These are phyloP conservation scores for Aspergillus novoparasiticus DNA, from an alignment of 2,329 filamentous ascomycete genomes.

Conservation along the genomic window DNA sequence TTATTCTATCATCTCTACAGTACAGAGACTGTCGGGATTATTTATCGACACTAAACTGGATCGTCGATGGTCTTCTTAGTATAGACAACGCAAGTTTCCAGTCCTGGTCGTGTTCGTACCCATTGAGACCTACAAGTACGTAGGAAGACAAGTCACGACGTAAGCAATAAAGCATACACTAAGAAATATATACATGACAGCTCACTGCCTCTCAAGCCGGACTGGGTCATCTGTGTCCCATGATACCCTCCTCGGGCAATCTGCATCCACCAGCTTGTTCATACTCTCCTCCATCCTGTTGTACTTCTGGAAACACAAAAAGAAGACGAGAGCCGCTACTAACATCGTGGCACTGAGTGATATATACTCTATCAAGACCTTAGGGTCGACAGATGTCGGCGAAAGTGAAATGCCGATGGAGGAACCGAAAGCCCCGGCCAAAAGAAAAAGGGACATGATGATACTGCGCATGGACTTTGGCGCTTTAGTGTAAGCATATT, in stretches of 20 bases:
- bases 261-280: constrained; percentile 3
- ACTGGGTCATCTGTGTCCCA: not conserved
- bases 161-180: not conserved
- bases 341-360: constrained; percentile 9
- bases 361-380: not conserved
- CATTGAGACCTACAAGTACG: not conserved
- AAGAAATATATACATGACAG: not conserved
- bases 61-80: too few relatives aligned
- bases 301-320: constrained; percentile 15
- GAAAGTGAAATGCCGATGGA: constrained; percentile 16
- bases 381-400: not conserved
- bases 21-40: too few relatives aligned
- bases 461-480: constrained; percentile 19
- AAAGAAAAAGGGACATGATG: constrained; percentile 26
- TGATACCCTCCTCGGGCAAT: not conserved
- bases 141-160: not conserved
- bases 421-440: constrained; percentile 13
- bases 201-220: not conserved
- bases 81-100: too few relatives aligned
- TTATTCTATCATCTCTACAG: too few relatives aligned
- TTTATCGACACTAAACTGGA: too few relatives aligned
- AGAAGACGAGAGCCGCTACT: constrained; percentile 11
- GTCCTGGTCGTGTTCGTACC: not conserved
- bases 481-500: constrained; percentile 14
- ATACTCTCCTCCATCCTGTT: constrained; percentile 20